These are phyloP conservation scores for Berkeleyomyces basicola DNA, from an alignment of 2,329 filamentous ascomycete genomes.

Conservation along the genomic window DNA sequence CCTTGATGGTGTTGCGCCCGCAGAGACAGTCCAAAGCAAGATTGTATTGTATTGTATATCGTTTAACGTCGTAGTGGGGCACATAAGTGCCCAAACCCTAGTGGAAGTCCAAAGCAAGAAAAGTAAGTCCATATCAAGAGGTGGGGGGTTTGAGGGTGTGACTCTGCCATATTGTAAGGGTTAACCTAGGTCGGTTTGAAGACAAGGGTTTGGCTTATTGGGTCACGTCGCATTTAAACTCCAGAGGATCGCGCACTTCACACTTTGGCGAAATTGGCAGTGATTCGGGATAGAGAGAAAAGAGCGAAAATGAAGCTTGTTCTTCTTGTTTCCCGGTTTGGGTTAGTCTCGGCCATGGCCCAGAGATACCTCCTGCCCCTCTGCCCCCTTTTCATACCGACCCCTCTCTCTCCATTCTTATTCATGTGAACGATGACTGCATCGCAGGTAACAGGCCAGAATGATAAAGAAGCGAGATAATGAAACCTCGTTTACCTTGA, in stretches of 20 bases:
- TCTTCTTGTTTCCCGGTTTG: not conserved
- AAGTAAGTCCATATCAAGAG: no score
- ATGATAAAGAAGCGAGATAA: not conserved
- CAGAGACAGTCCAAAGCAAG: no score
- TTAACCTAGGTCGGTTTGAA: not conserved
- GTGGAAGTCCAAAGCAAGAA: no score
- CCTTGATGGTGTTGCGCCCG: no score
- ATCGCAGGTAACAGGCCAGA: no score
- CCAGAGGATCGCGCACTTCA: not conserved
- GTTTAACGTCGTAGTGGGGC: no score
- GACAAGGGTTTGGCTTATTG: not conserved
- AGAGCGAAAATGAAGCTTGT: not conserved
- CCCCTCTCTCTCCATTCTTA: no score
- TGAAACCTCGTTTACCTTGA: not conserved
- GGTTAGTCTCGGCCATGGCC: not conserved
- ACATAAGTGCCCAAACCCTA: no score
- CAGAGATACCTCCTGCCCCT: not conserved
- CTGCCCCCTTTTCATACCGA: not conserved
- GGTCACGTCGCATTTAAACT: not conserved
- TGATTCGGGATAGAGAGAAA: not conserved
- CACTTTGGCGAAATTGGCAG: constrained; percentile 2
- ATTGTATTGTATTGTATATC: no score
- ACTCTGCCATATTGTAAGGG: not conserved
- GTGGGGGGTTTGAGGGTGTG: not conserved
- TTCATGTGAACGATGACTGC: no score